Evolutionary conservation across 139 green algal genomes (phyloP), one percentile per base, ranked within the genome.

Genomic region (Volvox reticuliferus): DNA sequence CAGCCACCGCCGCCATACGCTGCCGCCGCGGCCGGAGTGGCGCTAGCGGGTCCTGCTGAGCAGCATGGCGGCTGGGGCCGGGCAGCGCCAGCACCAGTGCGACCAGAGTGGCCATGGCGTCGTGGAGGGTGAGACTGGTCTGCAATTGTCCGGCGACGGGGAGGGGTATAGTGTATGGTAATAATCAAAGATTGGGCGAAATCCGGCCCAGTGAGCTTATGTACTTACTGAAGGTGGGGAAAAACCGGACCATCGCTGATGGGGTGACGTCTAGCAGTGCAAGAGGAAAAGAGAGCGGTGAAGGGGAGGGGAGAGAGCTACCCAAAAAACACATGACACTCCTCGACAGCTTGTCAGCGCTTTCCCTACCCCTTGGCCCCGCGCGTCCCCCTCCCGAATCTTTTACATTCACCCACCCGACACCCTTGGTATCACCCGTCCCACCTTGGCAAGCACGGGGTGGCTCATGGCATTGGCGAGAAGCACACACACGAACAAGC

Each of bases 391-490:
- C n/a, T n/a, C n/a, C n/a, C n/a, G n/a, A n/a, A n/a, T n/a, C n/a
- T n/a, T n/a, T n/a, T n/a, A n/a, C n/a, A n/a, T n/a, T n/a, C n/a
- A n/a, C n/a, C n/a, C n/a, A n/a, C n/a, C n/a, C n/a, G n/a, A n/a
- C 44, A n/a, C 44, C 26, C 44, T 37, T 30, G 37, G 37, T 13
- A n/a, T 9, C 81, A 19, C n/a, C 61, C 55, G n/a, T 63, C 86
- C 30, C 73, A 90, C 86, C 86, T 90, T 90, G 17, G 88, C 88
- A 26, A 92, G 89, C 81, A 92, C 89, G 24, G 81, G 63, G 69
- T 92, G 89, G 33, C 81, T 85, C 71, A 89, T 86, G 17, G 81
- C 71, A 68, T 92, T 92, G 89, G 81, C 79, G 50, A 92, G 89
- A 24, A 86, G 17, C 32, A 92, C 89, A 28, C 76, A 87, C 79